A percentile compares a stretch with the other conserved stretches of the same genome.
Conservation (phyloP, 306 rosid species). For the Mimosa bimucronata region DNA sequence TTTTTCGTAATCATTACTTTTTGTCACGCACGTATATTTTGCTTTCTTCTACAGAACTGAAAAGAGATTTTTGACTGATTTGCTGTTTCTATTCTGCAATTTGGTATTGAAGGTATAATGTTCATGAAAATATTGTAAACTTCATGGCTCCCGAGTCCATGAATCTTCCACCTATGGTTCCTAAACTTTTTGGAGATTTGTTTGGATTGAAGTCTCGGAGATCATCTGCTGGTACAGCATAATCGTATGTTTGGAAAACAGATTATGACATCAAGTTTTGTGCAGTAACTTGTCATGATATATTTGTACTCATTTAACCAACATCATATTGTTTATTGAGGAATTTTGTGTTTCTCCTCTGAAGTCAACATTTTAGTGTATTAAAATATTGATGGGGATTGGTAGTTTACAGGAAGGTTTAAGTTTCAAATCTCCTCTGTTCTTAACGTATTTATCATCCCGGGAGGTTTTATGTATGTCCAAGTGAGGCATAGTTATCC, state of each 20-base stretch:
- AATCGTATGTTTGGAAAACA: constrained; percentile 24
- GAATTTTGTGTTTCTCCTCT: constrained; percentile 18
- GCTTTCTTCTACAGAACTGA: constrained; percentile 1
- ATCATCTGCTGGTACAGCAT: constrained; percentile 47
- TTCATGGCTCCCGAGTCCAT: constrained; percentile 72
- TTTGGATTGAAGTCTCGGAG: constrained; percentile 65
- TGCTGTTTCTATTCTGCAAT: neutral
- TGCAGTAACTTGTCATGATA: neutral
- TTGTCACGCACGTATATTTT: neutral
- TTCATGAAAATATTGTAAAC: constrained; percentile 86
- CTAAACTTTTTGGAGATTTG: constrained; percentile 63
- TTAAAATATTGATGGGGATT: neutral
- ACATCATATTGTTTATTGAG: neutral
- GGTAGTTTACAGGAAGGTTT: neutral
- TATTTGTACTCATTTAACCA: constrained; percentile 2
- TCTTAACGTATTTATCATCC: neutral
- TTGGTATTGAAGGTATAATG: constrained; percentile 60
- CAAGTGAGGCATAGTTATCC: neutral
- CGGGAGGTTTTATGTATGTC: too few relatives aligned
- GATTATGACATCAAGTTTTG: constrained; percentile 31
- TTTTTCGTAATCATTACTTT: neutral
- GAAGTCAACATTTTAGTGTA: neutral
- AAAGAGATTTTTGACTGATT: constrained; percentile 9
- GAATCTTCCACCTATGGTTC: constrained; percentile 63
- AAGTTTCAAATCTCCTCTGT: neutral